Evolutionary conservation across 192 early-diverging fungal genomes (phyloP).

Genomic region (Pilobolus umbonatus): DNA sequence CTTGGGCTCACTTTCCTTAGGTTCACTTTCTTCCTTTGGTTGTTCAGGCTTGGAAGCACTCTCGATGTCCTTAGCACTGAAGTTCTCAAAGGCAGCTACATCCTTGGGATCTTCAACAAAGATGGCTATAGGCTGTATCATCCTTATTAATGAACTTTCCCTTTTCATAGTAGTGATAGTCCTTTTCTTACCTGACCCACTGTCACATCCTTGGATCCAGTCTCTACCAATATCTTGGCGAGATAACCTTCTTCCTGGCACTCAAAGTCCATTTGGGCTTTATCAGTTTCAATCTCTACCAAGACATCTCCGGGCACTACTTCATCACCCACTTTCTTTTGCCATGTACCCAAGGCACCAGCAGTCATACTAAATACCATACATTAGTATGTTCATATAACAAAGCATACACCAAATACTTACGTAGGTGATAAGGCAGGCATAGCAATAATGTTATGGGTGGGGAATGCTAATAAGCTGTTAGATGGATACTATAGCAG

Average conservation of each 20-base stretch:
- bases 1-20: too few species aligned
- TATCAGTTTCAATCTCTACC: constrained; percentile 97
- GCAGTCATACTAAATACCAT: constrained; percentile 76
- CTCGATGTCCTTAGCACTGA: constrained; percentile 51
- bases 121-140: constrained; percentile 77
- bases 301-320: constrained; percentile 88
- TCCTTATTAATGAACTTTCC: background rate
- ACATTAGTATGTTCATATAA: background rate
- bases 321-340: constrained; percentile 91
- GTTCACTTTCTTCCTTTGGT: too few species aligned
- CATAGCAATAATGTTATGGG: constrained; percentile 87
- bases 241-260: constrained; percentile 96
- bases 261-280: constrained; percentile 99
- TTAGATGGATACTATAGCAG: too few species aligned
- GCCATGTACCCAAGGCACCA: constrained; percentile 90
- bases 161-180: background rate
- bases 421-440: constrained; percentile 96
- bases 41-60: constrained; percentile 27
- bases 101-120: constrained; percentile 88
- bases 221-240: constrained; percentile 85
- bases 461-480: constrained; percentile 69
- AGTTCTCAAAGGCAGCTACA: constrained; percentile 84
- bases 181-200: constrained; percentile 57
- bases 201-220: constrained; percentile 83
- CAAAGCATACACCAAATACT: constrained; percentile 3